Percentiles rank a stretch among this genome's conserved stretches.
Conservation (phyloP, 208 protist species). For the Trypanosoma vivax region DNA sequence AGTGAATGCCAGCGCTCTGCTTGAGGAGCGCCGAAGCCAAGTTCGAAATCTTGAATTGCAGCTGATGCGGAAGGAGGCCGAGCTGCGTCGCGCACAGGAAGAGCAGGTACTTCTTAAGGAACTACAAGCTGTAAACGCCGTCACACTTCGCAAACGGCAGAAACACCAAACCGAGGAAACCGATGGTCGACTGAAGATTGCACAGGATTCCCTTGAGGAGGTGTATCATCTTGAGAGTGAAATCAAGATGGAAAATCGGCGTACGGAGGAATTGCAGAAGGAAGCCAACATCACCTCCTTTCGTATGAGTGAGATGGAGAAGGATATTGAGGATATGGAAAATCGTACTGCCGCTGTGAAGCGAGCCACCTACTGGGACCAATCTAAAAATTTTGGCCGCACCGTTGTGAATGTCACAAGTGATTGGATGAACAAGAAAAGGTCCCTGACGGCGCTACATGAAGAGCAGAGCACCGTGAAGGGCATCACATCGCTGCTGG, state of each 20-base stretch:
- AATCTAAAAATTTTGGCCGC: conserved; percentile 15
- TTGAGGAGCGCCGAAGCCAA: conserved; percentile 48
- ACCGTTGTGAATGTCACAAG: conserved; percentile 26
- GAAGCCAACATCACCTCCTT: conserved; percentile 30
- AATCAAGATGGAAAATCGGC: conserved; percentile 61
- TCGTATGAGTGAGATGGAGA: conserved; percentile 58
- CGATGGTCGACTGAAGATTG: conserved; percentile 42
- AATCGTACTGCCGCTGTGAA: conserved; percentile 43
- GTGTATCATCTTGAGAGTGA: conserved; percentile 57
- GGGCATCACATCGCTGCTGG: conserved; percentile 33
- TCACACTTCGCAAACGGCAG: conserved; percentile 64
- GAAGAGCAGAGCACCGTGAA: conserved; percentile 48
- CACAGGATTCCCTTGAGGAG: conserved; percentile 46
- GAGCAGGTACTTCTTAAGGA: conserved; percentile 72
- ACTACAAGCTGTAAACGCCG: conserved; percentile 68
- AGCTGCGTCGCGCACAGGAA: conserved; percentile 70
- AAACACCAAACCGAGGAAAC: conserved; percentile 1
- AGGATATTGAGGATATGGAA: conserved; percentile 38
- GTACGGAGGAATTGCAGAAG: conserved; percentile 51
- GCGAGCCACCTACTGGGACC: conserved; percentile 49
- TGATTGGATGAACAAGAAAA: conserved; percentile 42
- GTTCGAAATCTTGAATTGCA: conserved; percentile 60
- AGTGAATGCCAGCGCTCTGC: conserved; percentile 14
- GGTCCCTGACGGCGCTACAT: conserved; percentile 25
- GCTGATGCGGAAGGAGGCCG: conserved; percentile 57